Conservation (phyloP, 805 yeast genomes). For the Candida sonorensis region DNA sequence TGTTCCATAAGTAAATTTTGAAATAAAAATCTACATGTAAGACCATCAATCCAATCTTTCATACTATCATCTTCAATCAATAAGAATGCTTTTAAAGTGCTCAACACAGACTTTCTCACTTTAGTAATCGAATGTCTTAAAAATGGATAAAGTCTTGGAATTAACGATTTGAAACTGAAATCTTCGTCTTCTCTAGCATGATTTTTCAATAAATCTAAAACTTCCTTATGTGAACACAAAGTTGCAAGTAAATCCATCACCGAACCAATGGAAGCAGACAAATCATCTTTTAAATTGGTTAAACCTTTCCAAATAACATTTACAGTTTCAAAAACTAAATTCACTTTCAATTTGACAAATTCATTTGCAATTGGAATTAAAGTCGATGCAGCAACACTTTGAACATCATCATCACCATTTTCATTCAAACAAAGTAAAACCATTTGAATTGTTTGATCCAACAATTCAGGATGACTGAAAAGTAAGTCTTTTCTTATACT, state of each 20-base stretch:
- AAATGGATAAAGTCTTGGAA: conserved; percentile 91
- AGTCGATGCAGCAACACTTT: conserved; percentile 93
- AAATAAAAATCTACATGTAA: conserved; percentile 65
- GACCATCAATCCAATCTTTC: conserved; percentile 71
- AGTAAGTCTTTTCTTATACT: conserved; percentile 81
- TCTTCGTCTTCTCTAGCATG: conserved; percentile 46
- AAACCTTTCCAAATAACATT: conserved; percentile 88
- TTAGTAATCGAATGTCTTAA: conserved; percentile 88
- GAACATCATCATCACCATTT: conserved; percentile 93
- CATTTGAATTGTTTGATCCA: conserved; percentile 72
- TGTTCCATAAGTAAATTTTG: conserved; percentile 91
- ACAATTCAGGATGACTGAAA: conserved; percentile 44
- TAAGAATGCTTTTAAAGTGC: conserved; percentile 73
- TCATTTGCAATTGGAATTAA: conserved; percentile 84
- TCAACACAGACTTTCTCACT: conserved; percentile 82
- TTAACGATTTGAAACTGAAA: conserved; percentile 61
- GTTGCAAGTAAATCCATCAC: conserved; percentile 91
- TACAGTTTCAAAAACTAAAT: conserved; percentile 40
- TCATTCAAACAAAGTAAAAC: conserved; percentile 77
- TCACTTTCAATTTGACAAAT: conserved; percentile 60
- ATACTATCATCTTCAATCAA: conserved; percentile 38
- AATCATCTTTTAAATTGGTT: conserved; percentile 79
- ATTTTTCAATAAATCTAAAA: conserved; percentile 61
- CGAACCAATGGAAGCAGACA: conserved; percentile 91
- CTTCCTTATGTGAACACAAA: conserved; percentile 75